Evolutionary conservation across 441 rosid genomes (phyloP), one percentile per base, ranked within the genome.

Genomic region (Codiaeum variegatum): DNA sequence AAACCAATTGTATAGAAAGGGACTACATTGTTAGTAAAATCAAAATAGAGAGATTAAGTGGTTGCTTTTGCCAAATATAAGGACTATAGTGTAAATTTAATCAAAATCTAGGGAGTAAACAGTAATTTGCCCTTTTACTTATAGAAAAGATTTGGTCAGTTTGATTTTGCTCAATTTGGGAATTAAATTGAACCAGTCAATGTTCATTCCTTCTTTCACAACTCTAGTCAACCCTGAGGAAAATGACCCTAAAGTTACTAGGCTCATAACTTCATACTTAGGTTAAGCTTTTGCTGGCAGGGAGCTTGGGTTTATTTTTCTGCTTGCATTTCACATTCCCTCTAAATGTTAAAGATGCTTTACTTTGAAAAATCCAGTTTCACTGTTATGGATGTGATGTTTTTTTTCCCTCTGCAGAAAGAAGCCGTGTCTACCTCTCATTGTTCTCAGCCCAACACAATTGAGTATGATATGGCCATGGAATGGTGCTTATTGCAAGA

Each of bases 391-490:
- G 46, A 49, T 71, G 29, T 42, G 54, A 38, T 68, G 68, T 62
- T 46, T 44, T 51, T 51, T 32, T 64, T 62, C 34, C 70, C 15
- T 52, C 6, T 61, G 61, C 76, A 96, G 99, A 87, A 83, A 81
- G 88, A 82, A 73, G 91, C 94, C 1, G 85, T 93, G 69, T 83
- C 97, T 77, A 96, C 94, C 62, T 85, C 98, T 47, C 99, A 90
- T 85, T 88, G 87, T 78, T 85, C 97, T 77, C 97, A 96, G 79
- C 88, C 90, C 24, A 96, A 96, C 80, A 90, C 89, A 18, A 67
- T 93, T 66, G 97, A 88, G 81, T 89, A 80, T 82, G 96, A 90
- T 49, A 82, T 93, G 97, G 97, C 97, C 32, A 62, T 88, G 86
- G 97, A 89, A 11, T 93, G 99, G 98, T 77, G 84, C 68, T 74